These are phyloP conservation scores for Beta corolliflora DNA, from an alignment of 179 eudicot genomes.

Conservation along the genomic window DNA sequence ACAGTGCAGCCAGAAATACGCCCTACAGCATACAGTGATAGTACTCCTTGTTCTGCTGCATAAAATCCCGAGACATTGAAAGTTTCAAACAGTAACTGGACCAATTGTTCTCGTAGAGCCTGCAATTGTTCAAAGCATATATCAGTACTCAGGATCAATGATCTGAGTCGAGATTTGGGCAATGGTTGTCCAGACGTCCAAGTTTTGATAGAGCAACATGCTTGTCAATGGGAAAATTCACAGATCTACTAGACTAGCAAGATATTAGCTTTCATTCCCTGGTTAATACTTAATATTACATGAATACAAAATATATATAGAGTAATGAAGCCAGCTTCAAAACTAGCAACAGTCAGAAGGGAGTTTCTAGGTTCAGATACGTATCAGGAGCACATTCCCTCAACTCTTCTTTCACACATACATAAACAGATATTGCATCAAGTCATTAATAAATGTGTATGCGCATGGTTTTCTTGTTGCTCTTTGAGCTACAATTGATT, in stretches of 20 bases:
- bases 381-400: neutral
- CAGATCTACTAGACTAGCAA: neutral
- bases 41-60: conserved; percentile 85
- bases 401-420: neutral
- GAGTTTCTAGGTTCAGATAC: neutral
- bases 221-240: neutral
- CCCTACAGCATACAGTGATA: conserved; percentile 88
- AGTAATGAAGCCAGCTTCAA: neutral
- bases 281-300: neutral
- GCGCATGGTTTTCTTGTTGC: neutral
- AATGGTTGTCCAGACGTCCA: neutral
- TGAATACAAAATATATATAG: neutral
- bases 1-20: conserved; percentile 91
- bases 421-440: neutral
- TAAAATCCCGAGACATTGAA: conserved; percentile 84
- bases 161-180: neutral
- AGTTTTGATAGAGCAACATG: neutral
- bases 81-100: conserved; percentile 87
- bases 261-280: neutral
- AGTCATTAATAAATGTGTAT: neutral
- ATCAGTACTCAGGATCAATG: conserved; percentile 12
- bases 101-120: conserved; percentile 78
- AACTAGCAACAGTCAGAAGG: neutral
- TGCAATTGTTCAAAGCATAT: conserved; percentile 30
- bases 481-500: neutral